Percentiles rank a stretch among this genome's conserved stretches.
Evolutionary conservation across 2,329 filamentous ascomycete species (phyloP).

Genomic region (Scytalidium lignicola): DNA sequence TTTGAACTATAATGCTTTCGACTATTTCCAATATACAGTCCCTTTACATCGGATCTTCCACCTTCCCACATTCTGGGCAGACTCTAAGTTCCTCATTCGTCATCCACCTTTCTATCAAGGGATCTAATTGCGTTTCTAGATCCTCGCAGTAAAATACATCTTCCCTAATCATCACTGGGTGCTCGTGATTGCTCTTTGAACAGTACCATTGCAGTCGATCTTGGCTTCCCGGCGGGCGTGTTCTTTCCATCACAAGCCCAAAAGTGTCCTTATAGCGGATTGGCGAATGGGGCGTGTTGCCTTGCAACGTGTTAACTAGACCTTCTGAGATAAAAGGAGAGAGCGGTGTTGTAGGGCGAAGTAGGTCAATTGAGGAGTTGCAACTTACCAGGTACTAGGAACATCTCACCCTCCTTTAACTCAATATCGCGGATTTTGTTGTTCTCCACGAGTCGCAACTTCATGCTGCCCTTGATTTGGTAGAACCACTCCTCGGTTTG

Average conservation of each 20-base stretch:
- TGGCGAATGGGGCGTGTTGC: conserved; percentile 89
- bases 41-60: too few species aligned
- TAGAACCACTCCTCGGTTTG: conserved; percentile 94
- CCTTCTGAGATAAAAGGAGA: too few species aligned
- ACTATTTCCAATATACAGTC: too few species aligned
- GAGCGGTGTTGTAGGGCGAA: too few species aligned
- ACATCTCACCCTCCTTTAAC: conserved; percentile 88
- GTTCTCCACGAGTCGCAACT: conserved; percentile 78
- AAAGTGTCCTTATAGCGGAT: conserved; percentile 87
- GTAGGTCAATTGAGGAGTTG: conserved; percentile 8
- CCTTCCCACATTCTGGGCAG: conserved; percentile 68
- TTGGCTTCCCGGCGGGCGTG: conserved; percentile 58
- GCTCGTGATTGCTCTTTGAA: conserved; percentile 20
- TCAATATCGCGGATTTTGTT: conserved; percentile 70
- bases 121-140: conserved; percentile 86
- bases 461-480: conserved; percentile 84
- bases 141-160: conserved; percentile 79
- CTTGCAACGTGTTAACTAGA: too few species aligned
- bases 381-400: conserved; percentile 67
- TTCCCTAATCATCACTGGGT: conserved; percentile 65
- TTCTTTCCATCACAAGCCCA: conserved; percentile 83
- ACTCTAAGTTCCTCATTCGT: conserved; percentile 59
- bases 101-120: conserved; percentile 75
- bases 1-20: too few species aligned
- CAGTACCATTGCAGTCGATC: conserved; percentile 91